A percentile compares a stretch with the other conserved stretches of the same genome.
Conservation (phyloP, 257 asterid species). For the Solanum pinnatisectum region DNA sequence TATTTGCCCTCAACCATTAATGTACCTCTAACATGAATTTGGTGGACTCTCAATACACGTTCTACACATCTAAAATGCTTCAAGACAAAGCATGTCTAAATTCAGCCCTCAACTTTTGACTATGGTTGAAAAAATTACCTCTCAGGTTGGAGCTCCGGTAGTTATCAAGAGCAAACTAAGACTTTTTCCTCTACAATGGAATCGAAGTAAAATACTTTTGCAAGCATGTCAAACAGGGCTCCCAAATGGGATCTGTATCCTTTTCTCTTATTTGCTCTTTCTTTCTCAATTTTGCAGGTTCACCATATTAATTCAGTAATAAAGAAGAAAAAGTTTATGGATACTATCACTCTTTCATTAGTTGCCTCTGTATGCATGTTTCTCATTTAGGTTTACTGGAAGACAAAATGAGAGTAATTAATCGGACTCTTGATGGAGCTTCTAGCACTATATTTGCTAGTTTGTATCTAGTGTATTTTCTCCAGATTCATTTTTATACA, state of each 20-base stretch:
- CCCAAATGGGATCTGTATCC: neutral
- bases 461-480: neutral
- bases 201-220: neutral
- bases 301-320: constrained; percentile 61
- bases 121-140: neutral
- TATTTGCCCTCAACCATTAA: neutral
- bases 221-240: neutral
- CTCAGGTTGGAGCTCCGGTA: neutral
- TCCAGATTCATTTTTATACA: neutral
- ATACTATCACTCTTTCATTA: constrained; percentile 73
- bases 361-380: constrained; percentile 80
- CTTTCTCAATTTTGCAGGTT: constrained; percentile 39
- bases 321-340: constrained; percentile 91
- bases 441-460: no score
- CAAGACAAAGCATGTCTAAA: neutral
- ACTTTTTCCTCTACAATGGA: neutral
- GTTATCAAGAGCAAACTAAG: neutral
- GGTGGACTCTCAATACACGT: neutral
- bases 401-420: constrained; percentile 45
- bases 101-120: neutral
- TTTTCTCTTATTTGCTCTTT: neutral
- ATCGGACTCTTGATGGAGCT: no score
- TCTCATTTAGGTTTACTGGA: constrained; percentile 80
- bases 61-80: neutral
- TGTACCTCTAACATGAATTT: neutral